Conservation (phyloP, 2,329 filamentous ascomycete species). For the Aspergillus sp. region DNA sequence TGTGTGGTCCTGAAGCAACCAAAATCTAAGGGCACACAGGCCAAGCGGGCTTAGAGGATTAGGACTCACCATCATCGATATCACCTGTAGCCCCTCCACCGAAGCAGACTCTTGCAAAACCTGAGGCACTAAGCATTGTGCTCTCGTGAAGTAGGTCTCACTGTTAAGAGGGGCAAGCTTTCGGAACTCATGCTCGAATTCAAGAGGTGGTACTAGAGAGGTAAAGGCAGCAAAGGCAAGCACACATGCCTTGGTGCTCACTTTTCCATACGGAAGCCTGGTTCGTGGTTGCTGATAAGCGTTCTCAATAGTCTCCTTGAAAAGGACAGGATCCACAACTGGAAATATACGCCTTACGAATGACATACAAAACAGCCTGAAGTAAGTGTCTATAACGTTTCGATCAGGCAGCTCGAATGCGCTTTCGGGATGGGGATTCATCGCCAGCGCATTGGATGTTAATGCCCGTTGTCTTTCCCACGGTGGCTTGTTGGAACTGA, state of each 20-base stretch:
- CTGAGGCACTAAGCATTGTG: constrained; percentile 47
- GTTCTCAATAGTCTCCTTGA: constrained; percentile 47
- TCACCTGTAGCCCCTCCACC: constrained; percentile 49
- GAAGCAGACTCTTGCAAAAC: constrained; percentile 47
- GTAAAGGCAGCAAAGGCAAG: constrained; percentile 52
- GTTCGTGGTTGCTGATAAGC: constrained; percentile 45
- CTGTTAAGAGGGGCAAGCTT: constrained; percentile 36
- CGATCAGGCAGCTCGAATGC: constrained; percentile 42
- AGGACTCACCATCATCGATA: constrained; percentile 52
- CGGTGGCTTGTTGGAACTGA: constrained; percentile 30
- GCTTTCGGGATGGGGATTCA: constrained; percentile 22
- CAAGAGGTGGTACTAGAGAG: constrained; percentile 28
- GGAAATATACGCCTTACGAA: constrained; percentile 53
- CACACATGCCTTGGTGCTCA: constrained; percentile 51
- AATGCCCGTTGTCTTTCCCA: constrained; percentile 40
- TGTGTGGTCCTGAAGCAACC: background rate
- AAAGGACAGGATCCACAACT: constrained; percentile 51
- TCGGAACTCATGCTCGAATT: constrained; percentile 7
- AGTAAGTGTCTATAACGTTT: constrained; percentile 32
- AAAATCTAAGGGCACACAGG: rapidly evolving
- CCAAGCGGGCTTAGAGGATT: background rate
- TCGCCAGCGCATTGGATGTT: constrained; percentile 23
- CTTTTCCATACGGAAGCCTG: constrained; percentile 25
- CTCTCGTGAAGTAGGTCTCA: constrained; percentile 46
- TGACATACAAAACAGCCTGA: constrained; percentile 35